These are phyloP conservation scores for Takashimella tepidaria DNA, from an alignment of 1,284 basidiomycete species.

Conservation along the genomic window DNA sequence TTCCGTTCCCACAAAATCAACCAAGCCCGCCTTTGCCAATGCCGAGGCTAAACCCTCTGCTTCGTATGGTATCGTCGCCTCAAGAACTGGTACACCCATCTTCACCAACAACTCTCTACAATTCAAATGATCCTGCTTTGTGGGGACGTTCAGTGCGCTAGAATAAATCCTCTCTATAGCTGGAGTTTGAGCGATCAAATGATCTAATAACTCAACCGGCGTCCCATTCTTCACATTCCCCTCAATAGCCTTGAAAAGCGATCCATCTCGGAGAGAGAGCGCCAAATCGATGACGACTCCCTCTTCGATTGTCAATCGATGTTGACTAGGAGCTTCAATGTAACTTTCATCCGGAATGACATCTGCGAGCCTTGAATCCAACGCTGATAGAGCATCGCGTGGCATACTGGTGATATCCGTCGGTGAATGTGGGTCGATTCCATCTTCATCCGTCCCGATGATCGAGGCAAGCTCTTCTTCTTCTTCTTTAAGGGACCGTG, in stretches of 20 bases:
- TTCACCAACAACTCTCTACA: slow-evolving; percentile 54
- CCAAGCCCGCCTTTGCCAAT: slow-evolving; percentile 63
- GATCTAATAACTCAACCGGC: slow-evolving; percentile 11
- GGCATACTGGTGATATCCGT: not conserved
- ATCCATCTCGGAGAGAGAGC: slow-evolving; percentile 8
- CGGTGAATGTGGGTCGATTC: not conserved
- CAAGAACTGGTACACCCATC: slow-evolving; percentile 71
- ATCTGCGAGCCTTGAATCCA: slow-evolving; percentile 27
- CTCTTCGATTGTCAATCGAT: slow-evolving; percentile 31
- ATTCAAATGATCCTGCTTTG: slow-evolving; percentile 31
- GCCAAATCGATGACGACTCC: slow-evolving; percentile 23
- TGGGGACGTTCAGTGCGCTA: slow-evolving; percentile 30
- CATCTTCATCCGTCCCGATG: not conserved
- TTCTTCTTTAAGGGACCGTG: not conserved
- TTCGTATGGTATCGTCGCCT: slow-evolving; percentile 63
- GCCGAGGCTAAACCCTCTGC: slow-evolving; percentile 76
- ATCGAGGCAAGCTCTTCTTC: not conserved
- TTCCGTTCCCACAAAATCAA: slow-evolving; percentile 80
- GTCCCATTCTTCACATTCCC: not conserved
- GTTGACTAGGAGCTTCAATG: slow-evolving; percentile 36
- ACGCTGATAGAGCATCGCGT: not conserved
- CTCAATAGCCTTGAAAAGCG: not conserved
- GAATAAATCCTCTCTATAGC: slow-evolving; percentile 24
- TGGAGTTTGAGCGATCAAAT: slow-evolving; percentile 14
- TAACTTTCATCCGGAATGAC: slow-evolving; percentile 21